Percentiles rank a stretch among this genome's conserved stretches.
Evolutionary conservation across 192 early-diverging fungal species (phyloP).

Genomic region (Podila horticola): DNA sequence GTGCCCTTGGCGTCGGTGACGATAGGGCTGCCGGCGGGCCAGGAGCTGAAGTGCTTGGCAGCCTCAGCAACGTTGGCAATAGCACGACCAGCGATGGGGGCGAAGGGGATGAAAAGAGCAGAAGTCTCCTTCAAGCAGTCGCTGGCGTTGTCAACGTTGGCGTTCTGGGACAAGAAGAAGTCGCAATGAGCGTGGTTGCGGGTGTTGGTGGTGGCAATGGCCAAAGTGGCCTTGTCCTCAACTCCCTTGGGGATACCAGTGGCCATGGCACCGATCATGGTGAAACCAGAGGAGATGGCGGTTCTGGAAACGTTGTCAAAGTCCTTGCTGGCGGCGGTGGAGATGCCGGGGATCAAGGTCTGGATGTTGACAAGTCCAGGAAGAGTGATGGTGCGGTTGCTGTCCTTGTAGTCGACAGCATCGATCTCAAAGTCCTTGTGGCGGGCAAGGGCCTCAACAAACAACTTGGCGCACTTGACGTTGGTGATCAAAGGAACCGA

Average conservation of each 20-base stretch:
- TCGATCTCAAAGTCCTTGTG: constrained; percentile 75
- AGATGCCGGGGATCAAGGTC: constrained; percentile 67
- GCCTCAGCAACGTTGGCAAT: constrained; percentile 70
- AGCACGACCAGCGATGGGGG: constrained; percentile 53
- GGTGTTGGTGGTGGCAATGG: constrained; percentile 59
- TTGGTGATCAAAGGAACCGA: constrained; percentile 98
- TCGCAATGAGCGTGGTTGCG: constrained; percentile 70
- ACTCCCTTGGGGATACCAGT: constrained; percentile 61
- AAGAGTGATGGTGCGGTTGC: constrained; percentile 81
- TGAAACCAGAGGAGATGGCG: constrained; percentile 89
- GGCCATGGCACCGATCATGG: constrained; percentile 73
- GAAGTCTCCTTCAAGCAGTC: constrained; percentile 55
- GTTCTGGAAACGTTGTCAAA: constrained; percentile 74
- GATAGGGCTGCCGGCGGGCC: constrained; percentile 80
- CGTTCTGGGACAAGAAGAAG: constrained; percentile 76
- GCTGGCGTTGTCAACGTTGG: constrained; percentile 71
- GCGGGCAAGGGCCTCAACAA: constrained; percentile 94
- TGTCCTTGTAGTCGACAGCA: constrained; percentile 91
- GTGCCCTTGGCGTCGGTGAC: constrained; percentile 87
- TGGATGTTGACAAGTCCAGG: constrained; percentile 92
- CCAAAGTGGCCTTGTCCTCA: constrained; percentile 67
- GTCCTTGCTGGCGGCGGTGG: constrained; percentile 57
- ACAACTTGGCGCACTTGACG: constrained; percentile 99
- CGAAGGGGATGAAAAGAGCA: constrained; percentile 72
- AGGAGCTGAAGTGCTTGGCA: constrained; percentile 79